A percentile compares a stretch with the other conserved stretches of the same genome.
Conservation (phyloP, 345 rosid species). For the Populus nigra region DNA sequence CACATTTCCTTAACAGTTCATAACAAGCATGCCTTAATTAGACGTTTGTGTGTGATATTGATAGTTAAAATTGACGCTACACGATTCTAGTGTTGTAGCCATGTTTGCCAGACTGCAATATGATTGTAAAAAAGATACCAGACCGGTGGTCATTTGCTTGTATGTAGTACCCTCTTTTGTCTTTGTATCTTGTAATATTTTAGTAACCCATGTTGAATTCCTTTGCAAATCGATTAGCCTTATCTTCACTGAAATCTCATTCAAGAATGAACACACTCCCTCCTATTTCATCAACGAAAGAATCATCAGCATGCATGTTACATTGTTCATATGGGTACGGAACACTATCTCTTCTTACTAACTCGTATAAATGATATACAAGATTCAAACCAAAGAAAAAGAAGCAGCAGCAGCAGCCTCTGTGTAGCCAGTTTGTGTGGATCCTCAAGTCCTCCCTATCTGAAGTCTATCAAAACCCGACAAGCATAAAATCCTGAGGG, state of each 20-base stretch:
- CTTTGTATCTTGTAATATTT: not conserved
- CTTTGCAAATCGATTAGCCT: no score
- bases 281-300: not conserved
- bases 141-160: not conserved
- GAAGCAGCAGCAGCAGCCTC: not conserved
- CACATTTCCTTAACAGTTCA: slow-evolving; percentile 34
- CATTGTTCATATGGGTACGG: not conserved
- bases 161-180: not conserved
- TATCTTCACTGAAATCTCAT: not conserved
- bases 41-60: not conserved
- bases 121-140: not conserved
- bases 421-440: not conserved
- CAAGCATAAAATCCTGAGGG: not conserved
- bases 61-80: not conserved
- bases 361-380: not conserved
- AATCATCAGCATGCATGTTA: not conserved
- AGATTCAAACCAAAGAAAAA: not conserved
- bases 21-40: not conserved
- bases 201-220: no score
- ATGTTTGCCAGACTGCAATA: not conserved
- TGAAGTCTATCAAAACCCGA: not conserved
- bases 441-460: not conserved
- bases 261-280: not conserved
- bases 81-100: not conserved
- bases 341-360: not conserved